Conservation (phyloP, 768 basidiomycete genomes). For the Candolleomyces aberdarensis region DNA sequence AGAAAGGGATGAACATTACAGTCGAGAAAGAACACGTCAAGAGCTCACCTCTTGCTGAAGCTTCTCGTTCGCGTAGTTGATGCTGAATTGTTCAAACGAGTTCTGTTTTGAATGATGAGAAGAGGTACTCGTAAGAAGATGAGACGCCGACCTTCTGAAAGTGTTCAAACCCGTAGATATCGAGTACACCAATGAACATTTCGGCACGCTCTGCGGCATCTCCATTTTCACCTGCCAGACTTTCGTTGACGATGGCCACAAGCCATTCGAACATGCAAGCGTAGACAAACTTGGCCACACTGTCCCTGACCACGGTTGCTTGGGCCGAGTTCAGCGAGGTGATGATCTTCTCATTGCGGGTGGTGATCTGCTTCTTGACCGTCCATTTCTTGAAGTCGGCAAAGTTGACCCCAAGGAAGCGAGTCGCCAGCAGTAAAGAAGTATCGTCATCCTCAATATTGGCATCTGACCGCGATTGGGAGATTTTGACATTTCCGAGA, state of each 20-base stretch:
- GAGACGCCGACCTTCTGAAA: conserved; percentile 77
- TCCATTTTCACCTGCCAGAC: conserved; percentile 91
- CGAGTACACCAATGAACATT: conserved; percentile 98
- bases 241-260: conserved; percentile 95
- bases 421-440: conserved; percentile 75
- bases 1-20: conserved; percentile 10
- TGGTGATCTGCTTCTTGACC: conserved; percentile 94
- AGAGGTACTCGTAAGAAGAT: not conserved
- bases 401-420: conserved; percentile 85
- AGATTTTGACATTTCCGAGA: conserved; percentile 96
- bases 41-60: conserved; percentile 87
- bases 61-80: conserved; percentile 99
- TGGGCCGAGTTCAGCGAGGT: conserved; percentile 82
- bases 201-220: conserved; percentile 87
- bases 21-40: not conserved
- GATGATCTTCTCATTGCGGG: conserved; percentile 93
- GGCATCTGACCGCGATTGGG: conserved; percentile 76
- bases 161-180: conserved; percentile 97
- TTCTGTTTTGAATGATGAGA: conserved; percentile 45
- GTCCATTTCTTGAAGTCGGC: conserved; percentile 99
- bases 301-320: conserved; percentile 92
- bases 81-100: conserved; percentile 97
- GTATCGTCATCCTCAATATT: conserved; percentile 80
- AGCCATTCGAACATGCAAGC: conserved; percentile 99
- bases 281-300: conserved; percentile 98